These are phyloP conservation scores for Aspergillus conjunctus DNA, from an alignment of 495 filamentous ascomycete species.

Conservation along the genomic window DNA sequence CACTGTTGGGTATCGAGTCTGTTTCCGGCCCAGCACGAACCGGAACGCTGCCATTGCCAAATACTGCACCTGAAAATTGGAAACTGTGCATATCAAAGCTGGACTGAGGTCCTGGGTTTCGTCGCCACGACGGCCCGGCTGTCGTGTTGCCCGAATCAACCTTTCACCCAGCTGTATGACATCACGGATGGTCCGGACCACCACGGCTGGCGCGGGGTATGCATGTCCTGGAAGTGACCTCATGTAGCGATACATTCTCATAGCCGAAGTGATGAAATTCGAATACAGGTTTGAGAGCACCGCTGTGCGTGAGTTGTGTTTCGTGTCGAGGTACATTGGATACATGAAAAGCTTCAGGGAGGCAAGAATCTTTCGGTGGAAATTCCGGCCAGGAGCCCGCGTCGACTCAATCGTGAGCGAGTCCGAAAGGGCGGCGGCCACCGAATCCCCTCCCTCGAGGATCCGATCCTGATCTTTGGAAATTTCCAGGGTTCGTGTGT, in stretches of 20 bases:
- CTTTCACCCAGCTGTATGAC: conserved; percentile 64
- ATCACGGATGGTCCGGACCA: conserved; percentile 68
- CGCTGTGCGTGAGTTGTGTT: conserved; percentile 68
- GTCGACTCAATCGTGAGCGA: conserved; percentile 77
- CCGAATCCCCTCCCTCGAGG: conserved; percentile 47
- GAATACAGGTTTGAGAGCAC: conserved; percentile 74
- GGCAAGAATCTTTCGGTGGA: conserved; percentile 76
- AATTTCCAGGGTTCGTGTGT: conserved; percentile 76
- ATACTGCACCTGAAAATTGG: conserved; percentile 68
- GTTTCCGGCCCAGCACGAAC: conserved; percentile 65
- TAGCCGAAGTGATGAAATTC: conserved; percentile 73
- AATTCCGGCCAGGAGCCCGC: conserved; percentile 67
- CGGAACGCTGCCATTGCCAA: conserved; percentile 67
- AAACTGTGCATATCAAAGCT: conserved; percentile 58
- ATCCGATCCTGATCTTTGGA: conserved; percentile 58
- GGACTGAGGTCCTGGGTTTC: not conserved
- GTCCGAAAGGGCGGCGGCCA: conserved; percentile 47
- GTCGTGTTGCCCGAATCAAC: conserved; percentile 62
- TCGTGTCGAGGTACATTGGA: conserved; percentile 85
- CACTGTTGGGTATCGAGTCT: conserved; percentile 62
- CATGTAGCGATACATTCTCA: conserved; percentile 81
- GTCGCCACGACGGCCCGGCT: conserved; percentile 31
- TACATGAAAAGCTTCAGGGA: conserved; percentile 85
- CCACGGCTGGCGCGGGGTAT: conserved; percentile 54
- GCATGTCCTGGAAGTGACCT: conserved; percentile 58